phyloP scores from a whole-genome alignment of 768 basidiomycete genomes.

The Calocybe indica region DNA sequence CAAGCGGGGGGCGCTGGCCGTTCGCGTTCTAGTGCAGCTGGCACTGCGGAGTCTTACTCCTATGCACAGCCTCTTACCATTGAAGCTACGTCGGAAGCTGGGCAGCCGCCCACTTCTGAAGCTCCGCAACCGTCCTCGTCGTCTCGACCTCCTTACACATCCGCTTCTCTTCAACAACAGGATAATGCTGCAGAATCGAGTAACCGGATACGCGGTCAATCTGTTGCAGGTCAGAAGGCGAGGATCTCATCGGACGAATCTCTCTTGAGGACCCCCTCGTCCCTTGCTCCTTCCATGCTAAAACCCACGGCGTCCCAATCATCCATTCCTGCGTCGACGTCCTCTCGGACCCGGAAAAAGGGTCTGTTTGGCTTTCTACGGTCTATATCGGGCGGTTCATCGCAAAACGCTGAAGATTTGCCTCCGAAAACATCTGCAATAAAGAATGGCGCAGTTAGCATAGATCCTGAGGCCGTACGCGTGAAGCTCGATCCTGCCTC shows the following conservation, averaged over 20 bases:
- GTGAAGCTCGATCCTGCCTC: constrained; percentile 9
- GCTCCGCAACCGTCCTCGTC: too few relatives aligned
- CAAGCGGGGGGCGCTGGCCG: too few relatives aligned
- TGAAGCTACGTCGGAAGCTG: too few relatives aligned
- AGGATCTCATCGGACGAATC: constrained; percentile 42
- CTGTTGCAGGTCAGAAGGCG: constrained; percentile 16
- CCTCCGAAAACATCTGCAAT: constrained; percentile 14
- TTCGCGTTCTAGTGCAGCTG: too few relatives aligned
- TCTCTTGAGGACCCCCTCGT: constrained; percentile 59
- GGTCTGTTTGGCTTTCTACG: constrained; percentile 32
- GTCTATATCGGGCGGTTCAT: constrained; percentile 15
- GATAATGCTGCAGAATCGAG: constrained; percentile 4
- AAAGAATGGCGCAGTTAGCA: constrained; percentile 5
- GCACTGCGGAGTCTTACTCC: too few relatives aligned
- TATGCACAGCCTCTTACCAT: too few relatives aligned
- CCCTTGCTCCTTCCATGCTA: constrained; percentile 46
- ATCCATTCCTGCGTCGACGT: constrained; percentile 30
- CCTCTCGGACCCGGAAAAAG: constrained; percentile 32
- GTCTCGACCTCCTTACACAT: too few relatives aligned
- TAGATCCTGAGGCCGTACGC: constrained; percentile 5
- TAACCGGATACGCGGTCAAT: constrained; percentile 4
- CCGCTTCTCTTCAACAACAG: too few relatives aligned
- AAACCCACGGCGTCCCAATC: constrained; percentile 35
- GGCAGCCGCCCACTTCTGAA: too few relatives aligned
- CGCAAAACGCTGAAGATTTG: constrained; percentile 14